A percentile compares a stretch with the other conserved stretches of the same genome.
Conservation (phyloP, 495 filamentous ascomycete genomes). For the Penicillium mononematosum region DNA sequence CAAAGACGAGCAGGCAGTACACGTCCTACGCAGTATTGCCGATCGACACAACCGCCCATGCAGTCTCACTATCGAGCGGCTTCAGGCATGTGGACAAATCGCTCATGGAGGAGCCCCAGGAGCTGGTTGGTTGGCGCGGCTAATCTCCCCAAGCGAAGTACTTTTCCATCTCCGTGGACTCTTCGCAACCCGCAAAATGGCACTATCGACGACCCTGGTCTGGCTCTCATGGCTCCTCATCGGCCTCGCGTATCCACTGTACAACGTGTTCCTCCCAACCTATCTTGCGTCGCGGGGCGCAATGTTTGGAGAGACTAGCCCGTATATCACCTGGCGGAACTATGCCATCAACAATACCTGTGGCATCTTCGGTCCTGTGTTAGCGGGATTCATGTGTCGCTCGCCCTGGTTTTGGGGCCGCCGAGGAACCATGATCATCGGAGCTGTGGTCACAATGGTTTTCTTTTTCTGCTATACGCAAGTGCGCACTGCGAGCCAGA, state of each 20-base stretch:
- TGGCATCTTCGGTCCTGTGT: slow-evolving; percentile 62
- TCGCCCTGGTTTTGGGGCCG: slow-evolving; percentile 53
- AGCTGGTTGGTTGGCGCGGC: neutral
- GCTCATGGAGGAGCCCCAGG: slow-evolving; percentile 6
- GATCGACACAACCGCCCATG: slow-evolving; percentile 61
- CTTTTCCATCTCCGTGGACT: slow-evolving; percentile 60
- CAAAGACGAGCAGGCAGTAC: slow-evolving; percentile 59
- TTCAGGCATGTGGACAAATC: slow-evolving; percentile 33
- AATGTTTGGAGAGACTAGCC: slow-evolving; percentile 39
- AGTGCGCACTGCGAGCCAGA: slow-evolving; percentile 56
- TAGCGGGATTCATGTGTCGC: slow-evolving; percentile 64
- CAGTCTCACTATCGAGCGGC: slow-evolving; percentile 59
- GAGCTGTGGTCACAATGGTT: slow-evolving; percentile 57
- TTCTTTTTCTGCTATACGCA: slow-evolving; percentile 73
- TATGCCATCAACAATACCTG: slow-evolving; percentile 66
- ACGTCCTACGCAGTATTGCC: slow-evolving; percentile 60
- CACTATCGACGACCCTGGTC: slow-evolving; percentile 59
- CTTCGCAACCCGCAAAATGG: slow-evolving; percentile 60
- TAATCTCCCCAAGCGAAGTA: slow-evolving; percentile 50
- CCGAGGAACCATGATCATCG: slow-evolving; percentile 65
- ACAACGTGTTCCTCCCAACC: slow-evolving; percentile 63
- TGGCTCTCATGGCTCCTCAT: slow-evolving; percentile 72
- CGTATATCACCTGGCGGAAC: slow-evolving; percentile 66
- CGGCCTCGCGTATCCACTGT: slow-evolving; percentile 66
- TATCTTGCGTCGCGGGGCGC: slow-evolving; percentile 51